Percentiles rank a stretch among this genome's conserved stretches.
Conservation (phyloP, 306 rosid genomes). For the Prinsepia uniflora region DNA sequence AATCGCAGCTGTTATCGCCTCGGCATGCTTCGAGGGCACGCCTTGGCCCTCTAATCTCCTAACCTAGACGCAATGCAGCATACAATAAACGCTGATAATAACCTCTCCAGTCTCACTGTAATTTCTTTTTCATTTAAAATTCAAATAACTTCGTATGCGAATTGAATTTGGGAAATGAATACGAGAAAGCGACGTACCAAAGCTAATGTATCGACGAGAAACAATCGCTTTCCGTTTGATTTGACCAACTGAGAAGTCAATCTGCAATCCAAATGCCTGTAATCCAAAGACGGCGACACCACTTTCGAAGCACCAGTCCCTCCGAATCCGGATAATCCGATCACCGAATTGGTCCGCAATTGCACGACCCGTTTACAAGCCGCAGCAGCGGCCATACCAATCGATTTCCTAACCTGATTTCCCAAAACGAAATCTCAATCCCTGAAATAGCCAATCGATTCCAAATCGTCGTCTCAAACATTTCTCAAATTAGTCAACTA, state of each 20-base stretch:
- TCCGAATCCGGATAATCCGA: conserved; percentile 36
- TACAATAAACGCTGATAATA: neutral
- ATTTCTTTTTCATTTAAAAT: neutral
- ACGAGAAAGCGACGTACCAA: conserved; percentile 41
- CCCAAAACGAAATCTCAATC: neutral
- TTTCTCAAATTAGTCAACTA: conserved; percentile 16
- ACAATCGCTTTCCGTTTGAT: conserved; percentile 60
- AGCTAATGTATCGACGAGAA: conserved; percentile 88
- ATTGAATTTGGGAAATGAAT: neutral
- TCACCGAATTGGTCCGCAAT: conserved; percentile 32
- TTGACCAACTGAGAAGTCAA: conserved; percentile 51
- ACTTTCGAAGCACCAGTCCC: conserved; percentile 37
- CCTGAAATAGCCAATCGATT: neutral
- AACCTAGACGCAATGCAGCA: conserved; percentile 42
- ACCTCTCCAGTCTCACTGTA: neutral
- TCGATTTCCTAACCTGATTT: conserved; percentile 25
- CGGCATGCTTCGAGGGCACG: conserved; percentile 77
- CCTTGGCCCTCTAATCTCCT: conserved; percentile 85
- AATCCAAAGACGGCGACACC: conserved; percentile 25
- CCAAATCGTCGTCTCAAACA: conserved; percentile 8
- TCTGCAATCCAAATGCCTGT: conserved; percentile 37
- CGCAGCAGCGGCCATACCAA: conserved; percentile 65
- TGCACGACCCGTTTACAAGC: conserved; percentile 53
- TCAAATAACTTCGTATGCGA: neutral
- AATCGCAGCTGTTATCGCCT: conserved; percentile 87